phyloP scores from a whole-genome alignment of 306 rosid species.

The Prunus davidiana region DNA sequence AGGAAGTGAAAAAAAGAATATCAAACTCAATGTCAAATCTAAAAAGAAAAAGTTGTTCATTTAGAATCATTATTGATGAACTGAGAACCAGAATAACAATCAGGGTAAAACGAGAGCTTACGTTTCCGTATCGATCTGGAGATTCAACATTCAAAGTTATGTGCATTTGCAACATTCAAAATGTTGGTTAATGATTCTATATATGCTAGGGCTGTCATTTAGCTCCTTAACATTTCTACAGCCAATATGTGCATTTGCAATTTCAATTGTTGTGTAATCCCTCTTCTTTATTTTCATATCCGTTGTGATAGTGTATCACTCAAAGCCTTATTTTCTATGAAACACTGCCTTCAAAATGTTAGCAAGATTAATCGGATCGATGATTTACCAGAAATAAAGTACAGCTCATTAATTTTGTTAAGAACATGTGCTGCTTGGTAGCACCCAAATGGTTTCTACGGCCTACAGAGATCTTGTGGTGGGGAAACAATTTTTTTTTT shows the following conservation, averaged over 20 bases:
- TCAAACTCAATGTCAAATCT: not conserved
- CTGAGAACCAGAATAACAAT: not conserved
- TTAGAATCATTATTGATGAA: not conserved
- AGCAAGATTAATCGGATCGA: not conserved
- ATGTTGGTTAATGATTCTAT: too few species aligned
- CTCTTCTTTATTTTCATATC: too few species aligned
- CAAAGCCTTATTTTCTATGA: too few species aligned
- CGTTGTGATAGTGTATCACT: too few species aligned
- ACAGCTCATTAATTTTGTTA: not conserved
- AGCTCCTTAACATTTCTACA: too few species aligned
- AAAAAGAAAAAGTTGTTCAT: slow-evolving; percentile 1
- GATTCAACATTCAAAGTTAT: slow-evolving; percentile 21
- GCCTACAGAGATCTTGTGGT: too few species aligned
- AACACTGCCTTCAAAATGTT: not conserved
- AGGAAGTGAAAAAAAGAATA: not conserved
- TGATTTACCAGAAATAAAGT: not conserved
- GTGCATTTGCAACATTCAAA: too few species aligned
- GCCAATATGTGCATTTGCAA: not conserved
- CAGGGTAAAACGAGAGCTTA: slow-evolving; percentile 20
- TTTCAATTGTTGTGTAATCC: too few species aligned
- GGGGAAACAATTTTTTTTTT: too few species aligned
- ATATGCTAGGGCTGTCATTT: too few species aligned
- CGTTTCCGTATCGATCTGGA: slow-evolving; percentile 62
- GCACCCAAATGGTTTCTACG: too few species aligned
- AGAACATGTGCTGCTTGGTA: too few species aligned